Base-by-base conservation (phyloP, 1,139 yeast species). In the Pichia sp. region DNA sequence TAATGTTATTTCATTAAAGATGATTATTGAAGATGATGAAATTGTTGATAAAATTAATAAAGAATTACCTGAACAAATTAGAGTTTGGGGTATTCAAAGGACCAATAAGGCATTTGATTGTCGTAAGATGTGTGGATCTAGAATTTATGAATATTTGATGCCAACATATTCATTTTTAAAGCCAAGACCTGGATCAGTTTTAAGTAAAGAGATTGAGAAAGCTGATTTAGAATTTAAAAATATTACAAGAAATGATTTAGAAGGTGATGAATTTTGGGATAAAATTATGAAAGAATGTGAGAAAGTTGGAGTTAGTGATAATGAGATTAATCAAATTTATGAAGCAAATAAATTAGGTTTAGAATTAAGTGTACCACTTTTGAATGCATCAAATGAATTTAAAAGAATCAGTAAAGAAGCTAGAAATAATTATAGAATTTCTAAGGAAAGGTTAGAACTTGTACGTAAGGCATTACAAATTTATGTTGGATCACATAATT, bases 21-120 rank as follows among this genome's bases (percentile, higher is more conserved):
- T 91, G 68, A 88, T 89, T 54, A 74, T 89, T 44, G 96, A 89
- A 59, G 97, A 89, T 55, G 74, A 72, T n/a, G 82, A 84, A 42
- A 72, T 89, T 40, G 69, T 83, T 34, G 69, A 71, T 34, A 84
- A 79, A 59, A 82, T 93, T 61, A 91, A 91, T 61, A 62, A 68
- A 1, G 61, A 70, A 36, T 69, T 91, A 43, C 98, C 98, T 1
- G 89, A 75, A 10, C 89, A 84, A 50, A 85, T 91, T 49, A 71
- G 96, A 48, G 71, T 91, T 21, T 91, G 98, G 97, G 96, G 96
- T 12, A 80, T 83, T 48, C 85, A 80, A 57, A 74, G 97, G 54
- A 84, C 89, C 8, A 88, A 89, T 60, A 85, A 85, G 56, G 77
- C 93, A 0, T 91, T 93, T 62, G 97, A 91, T 61, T 89, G 97